Evolutionary conservation across 2,329 filamentous ascomycete genomes (phyloP).

Genomic region (Cladophialophora psammophila): DNA sequence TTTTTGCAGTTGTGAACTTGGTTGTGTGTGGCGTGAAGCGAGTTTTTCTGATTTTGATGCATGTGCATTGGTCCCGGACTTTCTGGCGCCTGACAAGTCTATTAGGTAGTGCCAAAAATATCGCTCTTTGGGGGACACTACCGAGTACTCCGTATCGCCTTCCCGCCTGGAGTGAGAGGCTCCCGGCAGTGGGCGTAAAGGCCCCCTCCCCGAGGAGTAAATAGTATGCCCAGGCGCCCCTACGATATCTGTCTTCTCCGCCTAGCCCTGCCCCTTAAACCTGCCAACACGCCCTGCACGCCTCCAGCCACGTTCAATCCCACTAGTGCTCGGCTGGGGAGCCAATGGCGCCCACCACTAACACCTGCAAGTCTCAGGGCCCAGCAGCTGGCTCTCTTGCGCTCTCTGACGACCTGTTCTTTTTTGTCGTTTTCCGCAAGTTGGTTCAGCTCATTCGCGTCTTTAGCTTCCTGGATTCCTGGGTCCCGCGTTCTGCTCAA

Average conservation of each 20-base stretch:
- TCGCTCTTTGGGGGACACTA: not conserved
- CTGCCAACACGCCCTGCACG: not conserved
- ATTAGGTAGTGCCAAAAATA: slow-evolving; percentile 27
- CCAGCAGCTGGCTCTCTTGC: not conserved
- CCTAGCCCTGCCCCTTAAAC: slow-evolving; percentile 15
- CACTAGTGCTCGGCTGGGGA: slow-evolving; percentile 17
- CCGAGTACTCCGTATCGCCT: not conserved
- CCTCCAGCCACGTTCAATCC: slow-evolving; percentile 17
- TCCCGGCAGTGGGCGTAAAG: not conserved
- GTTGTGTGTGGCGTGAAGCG: not conserved
- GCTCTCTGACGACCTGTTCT: slow-evolving; percentile 4
- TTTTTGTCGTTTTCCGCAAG: not conserved
- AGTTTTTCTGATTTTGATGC: not conserved
- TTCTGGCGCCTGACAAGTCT: slow-evolving; percentile 17
- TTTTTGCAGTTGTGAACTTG: not conserved
- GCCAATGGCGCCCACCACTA: slow-evolving; percentile 11
- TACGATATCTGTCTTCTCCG: not conserved
- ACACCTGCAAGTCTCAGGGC: slow-evolving; percentile 18
- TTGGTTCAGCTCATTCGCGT: slow-evolving; percentile 21
- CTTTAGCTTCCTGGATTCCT: slow-evolving; percentile 8
- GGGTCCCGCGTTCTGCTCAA: slow-evolving; percentile 5
- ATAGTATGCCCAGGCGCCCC: not conserved
- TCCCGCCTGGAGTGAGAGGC: slow-evolving; percentile 11
- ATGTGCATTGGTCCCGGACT: slow-evolving; percentile 22
- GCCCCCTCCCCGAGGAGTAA: not conserved